Conservation (phyloP, 2,329 filamentous ascomycete genomes). For the Fusarium tanahbumbuense region DNA sequence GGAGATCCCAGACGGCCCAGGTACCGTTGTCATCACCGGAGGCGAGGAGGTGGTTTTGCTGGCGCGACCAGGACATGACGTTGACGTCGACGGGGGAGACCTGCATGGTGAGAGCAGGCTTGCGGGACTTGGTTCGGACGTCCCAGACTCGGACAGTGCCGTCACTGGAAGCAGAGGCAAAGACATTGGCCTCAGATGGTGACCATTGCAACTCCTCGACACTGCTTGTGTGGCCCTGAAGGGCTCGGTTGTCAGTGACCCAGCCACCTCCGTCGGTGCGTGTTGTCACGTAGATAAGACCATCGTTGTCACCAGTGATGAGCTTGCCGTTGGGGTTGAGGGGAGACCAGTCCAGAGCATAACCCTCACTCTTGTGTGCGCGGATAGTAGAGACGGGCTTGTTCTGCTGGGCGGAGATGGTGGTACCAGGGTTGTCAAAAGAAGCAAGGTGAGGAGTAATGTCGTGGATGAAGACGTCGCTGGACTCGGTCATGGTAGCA, state of each 20-base stretch:
- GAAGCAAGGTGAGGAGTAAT: slow-evolving; percentile 88
- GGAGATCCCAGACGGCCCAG: slow-evolving; percentile 96
- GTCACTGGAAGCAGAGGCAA: slow-evolving; percentile 92
- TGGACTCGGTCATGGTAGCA: slow-evolving; percentile 91
- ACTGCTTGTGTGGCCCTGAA: slow-evolving; percentile 84
- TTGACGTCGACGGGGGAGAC: slow-evolving; percentile 91
- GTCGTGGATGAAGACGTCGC: slow-evolving; percentile 91
- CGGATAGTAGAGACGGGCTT: slow-evolving; percentile 89
- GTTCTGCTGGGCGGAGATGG: slow-evolving; percentile 83
- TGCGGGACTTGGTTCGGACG: slow-evolving; percentile 87
- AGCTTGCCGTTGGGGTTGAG: slow-evolving; percentile 81
- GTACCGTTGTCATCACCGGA: slow-evolving; percentile 93
- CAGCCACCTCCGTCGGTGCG: slow-evolving; percentile 89
- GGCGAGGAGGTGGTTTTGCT: slow-evolving; percentile 89
- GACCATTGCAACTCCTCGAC: slow-evolving; percentile 98
- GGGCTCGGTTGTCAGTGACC: slow-evolving; percentile 85
- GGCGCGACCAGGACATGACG: slow-evolving; percentile 93
- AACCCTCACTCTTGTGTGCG: slow-evolving; percentile 93
- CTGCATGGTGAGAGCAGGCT: slow-evolving; percentile 87
- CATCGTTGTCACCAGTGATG: slow-evolving; percentile 90
- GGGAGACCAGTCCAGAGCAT: slow-evolving; percentile 97
- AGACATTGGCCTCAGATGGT: slow-evolving; percentile 90
- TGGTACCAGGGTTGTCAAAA: slow-evolving; percentile 88
- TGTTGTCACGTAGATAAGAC: slow-evolving; percentile 88
- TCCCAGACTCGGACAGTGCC: slow-evolving; percentile 98